Percentiles rank a stretch among this genome's conserved stretches.
Evolutionary conservation across 2,329 filamentous ascomycete genomes (phyloP).

Genomic region (Colletotrichum sp.): DNA sequence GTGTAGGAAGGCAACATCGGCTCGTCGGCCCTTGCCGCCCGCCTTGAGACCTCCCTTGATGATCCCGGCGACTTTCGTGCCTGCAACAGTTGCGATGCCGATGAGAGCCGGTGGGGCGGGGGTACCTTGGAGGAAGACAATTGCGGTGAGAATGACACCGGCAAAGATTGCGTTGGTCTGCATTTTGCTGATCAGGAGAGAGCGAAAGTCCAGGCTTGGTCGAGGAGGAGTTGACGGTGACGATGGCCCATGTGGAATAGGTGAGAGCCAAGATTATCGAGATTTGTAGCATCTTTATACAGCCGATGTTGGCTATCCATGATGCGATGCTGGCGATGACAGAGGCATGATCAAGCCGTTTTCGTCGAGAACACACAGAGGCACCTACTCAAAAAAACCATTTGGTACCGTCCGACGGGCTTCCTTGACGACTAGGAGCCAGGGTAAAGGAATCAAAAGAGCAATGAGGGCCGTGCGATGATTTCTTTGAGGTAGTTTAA

Average conservation of each 20-base stretch:
- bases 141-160: background rate
- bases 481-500: background rate
- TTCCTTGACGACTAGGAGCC: background rate
- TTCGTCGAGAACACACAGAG: background rate
- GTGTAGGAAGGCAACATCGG: background rate
- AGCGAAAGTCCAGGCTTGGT: background rate
- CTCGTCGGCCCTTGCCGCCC: background rate
- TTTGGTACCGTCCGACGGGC: background rate
- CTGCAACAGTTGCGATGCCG: background rate
- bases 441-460: too few relatives aligned
- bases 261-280: background rate
- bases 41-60: background rate
- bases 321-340: background rate
- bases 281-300: background rate
- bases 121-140: background rate
- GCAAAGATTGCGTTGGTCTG: background rate
- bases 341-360: background rate
- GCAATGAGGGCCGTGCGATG: too few relatives aligned
- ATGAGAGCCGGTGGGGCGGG: background rate
- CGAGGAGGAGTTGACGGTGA: background rate
- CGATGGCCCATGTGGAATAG: background rate
- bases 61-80: background rate
- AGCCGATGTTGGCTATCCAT: background rate
- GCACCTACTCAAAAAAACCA: background rate
- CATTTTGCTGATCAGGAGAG: background rate